Base-by-base conservation (phyloP, 345 rosid species). In the Salix koriyanagi region DNA sequence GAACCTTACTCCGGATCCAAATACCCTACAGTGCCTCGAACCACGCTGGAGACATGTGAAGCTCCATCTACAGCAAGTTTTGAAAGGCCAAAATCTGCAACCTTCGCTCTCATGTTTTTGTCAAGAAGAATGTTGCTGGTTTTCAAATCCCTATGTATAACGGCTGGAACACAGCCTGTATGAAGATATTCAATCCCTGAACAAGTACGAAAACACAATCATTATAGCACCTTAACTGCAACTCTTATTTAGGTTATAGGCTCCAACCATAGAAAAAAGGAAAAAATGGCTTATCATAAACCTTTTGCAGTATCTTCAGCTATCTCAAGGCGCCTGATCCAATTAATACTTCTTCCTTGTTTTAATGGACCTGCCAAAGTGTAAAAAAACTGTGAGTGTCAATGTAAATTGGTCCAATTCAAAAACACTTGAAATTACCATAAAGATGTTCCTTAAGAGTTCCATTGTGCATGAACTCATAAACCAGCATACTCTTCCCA, bases 271-370 rank as follows among this genome's bases (percentile, higher is more conserved):
- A 39, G 39, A 14, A 23, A 15, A 11, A 4, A 1, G 9, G 4
- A 12, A 28, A 52, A 71, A 46, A 32, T 6, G 28, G 50, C 0
- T 44, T 15, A 36, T 71, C 15, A 39, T 69, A 25, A 15, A 96
- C 99, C 99, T 94, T 88, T 88, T 48, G 97, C 98, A 60, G 98
- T 86, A 84, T 96, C 98, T 87, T 94, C 99, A 11, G 98, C 99
- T 79, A 96, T 89, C 89, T 92, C 94, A 10, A 96, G 97, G 74
- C 99, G 96, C 84, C 87, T 89, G 78, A 96, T 87, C 99, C 99
- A 96, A 78, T 82, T 88, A 78, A 94, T 85, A 81, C 88, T 87
- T 70, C 82, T 78, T 34, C 91, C 93, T 25, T 36, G 85, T 7
- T 91, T 87, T 78, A 89, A 79, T 50, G 92, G 88, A 15, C 97